Evolutionary conservation across 768 basidiomycete genomes (phyloP).

Genomic region (Leucocoprinus birnbaumii): DNA sequence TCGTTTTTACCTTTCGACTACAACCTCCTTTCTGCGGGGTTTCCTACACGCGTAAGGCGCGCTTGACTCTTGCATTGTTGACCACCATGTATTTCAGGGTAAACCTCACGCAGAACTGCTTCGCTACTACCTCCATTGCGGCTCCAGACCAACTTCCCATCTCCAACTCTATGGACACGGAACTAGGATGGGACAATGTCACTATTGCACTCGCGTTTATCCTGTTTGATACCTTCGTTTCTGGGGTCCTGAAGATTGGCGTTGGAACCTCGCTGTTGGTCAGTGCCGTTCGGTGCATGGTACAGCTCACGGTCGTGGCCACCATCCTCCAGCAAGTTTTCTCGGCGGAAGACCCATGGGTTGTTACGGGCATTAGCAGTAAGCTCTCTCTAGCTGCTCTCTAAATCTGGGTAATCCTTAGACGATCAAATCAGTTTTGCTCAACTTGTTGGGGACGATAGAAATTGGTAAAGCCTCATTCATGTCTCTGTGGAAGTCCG

Average conservation of each 20-base stretch:
- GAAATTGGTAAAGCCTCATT: conserved; percentile 60
- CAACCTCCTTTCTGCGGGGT: not conserved
- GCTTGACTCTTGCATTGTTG: no score
- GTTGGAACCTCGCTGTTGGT: conserved; percentile 66
- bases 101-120: not conserved
- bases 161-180: not conserved
- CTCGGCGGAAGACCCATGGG: conserved; percentile 70
- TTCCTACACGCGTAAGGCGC: no score
- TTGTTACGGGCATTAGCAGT: conserved; percentile 73
- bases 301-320: conserved; percentile 77
- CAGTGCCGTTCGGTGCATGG: conserved; percentile 69
- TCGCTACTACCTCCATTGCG: not conserved
- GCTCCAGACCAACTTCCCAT: not conserved
- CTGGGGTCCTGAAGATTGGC: conserved; percentile 61
- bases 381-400: conserved; percentile 27
- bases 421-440: conserved; percentile 40
- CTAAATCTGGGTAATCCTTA: not conserved
- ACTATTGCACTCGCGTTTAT: conserved; percentile 74
- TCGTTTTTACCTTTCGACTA: not conserved
- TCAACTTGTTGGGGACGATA: conserved; percentile 75
- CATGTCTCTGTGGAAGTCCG: not conserved
- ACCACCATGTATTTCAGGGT: not conserved
- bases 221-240: conserved; percentile 65
- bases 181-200: conserved; percentile 72
- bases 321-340: conserved; percentile 72